phyloP scores from a whole-genome alignment of 108 stramenopile species.

The Conticribra weissflogii region DNA sequence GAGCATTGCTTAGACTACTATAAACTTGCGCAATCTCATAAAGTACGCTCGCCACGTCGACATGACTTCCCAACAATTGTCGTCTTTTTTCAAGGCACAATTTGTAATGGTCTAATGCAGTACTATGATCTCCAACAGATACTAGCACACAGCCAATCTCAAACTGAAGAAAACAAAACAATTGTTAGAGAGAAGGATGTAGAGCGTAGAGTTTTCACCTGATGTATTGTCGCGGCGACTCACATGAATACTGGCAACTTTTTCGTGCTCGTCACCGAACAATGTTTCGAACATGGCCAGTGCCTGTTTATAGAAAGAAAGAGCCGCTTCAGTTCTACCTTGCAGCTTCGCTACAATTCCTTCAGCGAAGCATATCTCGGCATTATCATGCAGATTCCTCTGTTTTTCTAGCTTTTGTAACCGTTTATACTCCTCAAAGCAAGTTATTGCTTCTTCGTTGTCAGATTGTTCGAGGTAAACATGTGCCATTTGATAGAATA shows the following conservation, averaged over 20 bases:
- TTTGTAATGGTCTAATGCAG: constrained; percentile 70
- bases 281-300: constrained; percentile 49
- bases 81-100: constrained; percentile 70
- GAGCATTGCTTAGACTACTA: constrained; percentile 43
- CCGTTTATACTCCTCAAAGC: constrained; percentile 47
- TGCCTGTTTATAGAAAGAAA: constrained; percentile 39
- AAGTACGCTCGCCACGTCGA: constrained; percentile 82
- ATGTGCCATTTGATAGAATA: constrained; percentile 55
- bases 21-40: constrained; percentile 68
- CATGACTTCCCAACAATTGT: constrained; percentile 71
- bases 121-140: constrained; percentile 58
- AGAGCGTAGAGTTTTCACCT: no score
- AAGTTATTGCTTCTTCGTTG: constrained; percentile 33
- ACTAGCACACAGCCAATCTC: constrained; percentile 76
- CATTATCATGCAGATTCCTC: constrained; percentile 42
- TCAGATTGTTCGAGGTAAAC: constrained; percentile 47
- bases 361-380: constrained; percentile 47
- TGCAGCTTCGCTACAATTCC: constrained; percentile 47
- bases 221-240: constrained; percentile 4
- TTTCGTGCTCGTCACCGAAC: constrained; percentile 40
- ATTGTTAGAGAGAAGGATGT: no score
- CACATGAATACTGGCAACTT: constrained; percentile 45
- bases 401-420: constrained; percentile 41
- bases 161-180: no score
- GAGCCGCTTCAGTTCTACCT: constrained; percentile 32